Evolutionary conservation across 495 filamentous ascomycete genomes (phyloP), one percentile per base, ranked within the genome.

Genomic region (Pyronema domesticum): DNA sequence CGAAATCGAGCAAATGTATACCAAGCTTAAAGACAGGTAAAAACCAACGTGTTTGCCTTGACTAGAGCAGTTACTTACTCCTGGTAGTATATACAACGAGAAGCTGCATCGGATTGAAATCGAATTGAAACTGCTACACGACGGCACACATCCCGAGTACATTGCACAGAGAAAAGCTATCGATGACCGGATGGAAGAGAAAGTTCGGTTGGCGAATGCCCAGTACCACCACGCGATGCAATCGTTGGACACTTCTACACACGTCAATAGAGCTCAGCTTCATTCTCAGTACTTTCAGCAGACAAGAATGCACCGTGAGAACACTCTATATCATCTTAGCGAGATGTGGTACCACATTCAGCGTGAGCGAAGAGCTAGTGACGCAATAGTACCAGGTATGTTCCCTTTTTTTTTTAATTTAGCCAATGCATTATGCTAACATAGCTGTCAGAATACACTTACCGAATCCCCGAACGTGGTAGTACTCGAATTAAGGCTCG

Each of bases 271-370:
- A 46, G 75, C 82, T 42, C 86, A 94, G 65, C 74, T 85, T 39
- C 82, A 91, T 60, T 81, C 81, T 50, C 89, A 94, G 56, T 95
- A 79, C 69, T 83, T 84, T 68, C 91, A 96, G 65, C 74, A 75
- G 7, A 74, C 86, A 19, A 80, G 93, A 55, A 83, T 89, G 60
- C 74, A 83, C 57, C 78, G 93, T 30, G 91, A 95, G 60, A 72
- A 71, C 47, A 76, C 82, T n/a, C 73, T 95, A 5, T 81, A 86
- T 57, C 72, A 78, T 55, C 75, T 89, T 55, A 89, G 86, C 65
- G 79, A 86, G 65, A 78, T 87, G 56, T 89, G 85, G 71, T 93
- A 94, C 67, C 79, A 86, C 55, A 86, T 95, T 56, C 87, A 95
- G 63, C 81, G 88, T 67, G 88, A 95, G 65, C 78, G 89, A 47